These are phyloP conservation scores for Phytopythium cucurbitacearum DNA, from an alignment of 352 stramenopile species.

Conservation along the genomic window DNA sequence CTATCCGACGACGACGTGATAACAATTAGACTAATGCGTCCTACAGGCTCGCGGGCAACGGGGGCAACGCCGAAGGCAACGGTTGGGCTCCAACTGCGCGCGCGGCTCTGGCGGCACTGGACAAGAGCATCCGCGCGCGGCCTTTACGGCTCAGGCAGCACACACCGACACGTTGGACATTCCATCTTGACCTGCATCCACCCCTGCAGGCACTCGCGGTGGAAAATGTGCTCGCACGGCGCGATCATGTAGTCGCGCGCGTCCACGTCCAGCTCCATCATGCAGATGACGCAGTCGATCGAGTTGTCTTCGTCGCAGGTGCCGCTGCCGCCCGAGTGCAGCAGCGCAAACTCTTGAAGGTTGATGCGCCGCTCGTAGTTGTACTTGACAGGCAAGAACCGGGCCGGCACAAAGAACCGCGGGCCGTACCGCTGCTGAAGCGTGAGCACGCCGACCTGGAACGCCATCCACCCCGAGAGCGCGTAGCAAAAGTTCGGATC, in stretches of 20 bases:
- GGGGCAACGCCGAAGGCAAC: too few species aligned
- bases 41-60: too few species aligned
- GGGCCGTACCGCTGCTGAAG: constrained; percentile 92
- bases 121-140: not conserved
- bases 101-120: too few species aligned
- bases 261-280: constrained; percentile 77
- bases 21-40: too few species aligned
- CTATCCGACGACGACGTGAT: too few species aligned
- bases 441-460: constrained; percentile 91
- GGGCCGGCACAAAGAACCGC: constrained; percentile 93
- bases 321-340: constrained; percentile 17
- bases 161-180: constrained; percentile 92
- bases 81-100: too few species aligned
- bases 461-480: constrained; percentile 87
- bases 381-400: constrained; percentile 96
- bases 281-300: constrained; percentile 86
- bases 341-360: constrained; percentile 54
- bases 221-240: constrained; percentile 96
- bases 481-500: constrained; percentile 63
- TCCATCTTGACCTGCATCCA: constrained; percentile 99
- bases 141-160: constrained; percentile 80
- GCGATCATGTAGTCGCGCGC: constrained; percentile 94
- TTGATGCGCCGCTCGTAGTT: constrained; percentile 93
- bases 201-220: constrained; percentile 91
- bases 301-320: constrained; percentile 47